These are phyloP conservation scores for Talaromyces sp. DNA, from an alignment of 2,329 filamentous ascomycete genomes.

Conservation along the genomic window DNA sequence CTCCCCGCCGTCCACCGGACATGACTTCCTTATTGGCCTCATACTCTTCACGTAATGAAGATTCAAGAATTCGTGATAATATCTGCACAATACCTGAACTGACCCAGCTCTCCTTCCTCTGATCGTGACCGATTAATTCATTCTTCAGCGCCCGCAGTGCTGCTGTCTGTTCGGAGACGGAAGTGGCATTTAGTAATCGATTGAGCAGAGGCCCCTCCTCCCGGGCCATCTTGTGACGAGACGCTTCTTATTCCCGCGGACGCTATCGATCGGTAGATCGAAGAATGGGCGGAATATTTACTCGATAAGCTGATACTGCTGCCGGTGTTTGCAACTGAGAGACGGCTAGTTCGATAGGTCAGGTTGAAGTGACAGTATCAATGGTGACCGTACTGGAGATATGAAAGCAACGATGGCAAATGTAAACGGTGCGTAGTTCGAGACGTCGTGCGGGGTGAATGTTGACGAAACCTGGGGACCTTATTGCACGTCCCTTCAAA, in stretches of 20 bases:
- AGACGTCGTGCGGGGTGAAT: background rate
- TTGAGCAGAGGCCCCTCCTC: constrained; percentile 53
- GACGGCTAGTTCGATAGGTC: background rate
- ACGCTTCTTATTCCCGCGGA: background rate
- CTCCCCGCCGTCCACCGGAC: constrained; percentile 27
- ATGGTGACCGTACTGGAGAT: background rate
- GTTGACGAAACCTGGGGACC: background rate
- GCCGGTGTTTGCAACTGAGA: background rate
- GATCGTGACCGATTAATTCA: constrained; percentile 80
- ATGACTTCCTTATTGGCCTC: constrained; percentile 29
- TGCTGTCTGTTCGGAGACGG: constrained; percentile 42
- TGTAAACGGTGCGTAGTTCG: background rate
- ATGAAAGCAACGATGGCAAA: background rate
- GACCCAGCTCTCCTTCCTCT: constrained; percentile 80
- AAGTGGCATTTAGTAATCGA: constrained; percentile 55
- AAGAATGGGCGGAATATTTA: no score
- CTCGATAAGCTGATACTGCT: background rate
- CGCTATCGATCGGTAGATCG: background rate
- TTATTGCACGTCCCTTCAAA: background rate
- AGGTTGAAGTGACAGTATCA: background rate
- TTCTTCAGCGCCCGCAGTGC: constrained; percentile 78
- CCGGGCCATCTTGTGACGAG: constrained; percentile 52
- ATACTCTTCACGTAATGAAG: constrained; percentile 40
- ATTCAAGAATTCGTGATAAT: constrained; percentile 47
- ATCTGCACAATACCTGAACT: constrained; percentile 61